A percentile compares a stretch with the other conserved stretches of the same genome.
These are phyloP conservation scores for Solanum etuberosum DNA, from an alignment of 257 asterid genomes.

Conservation along the genomic window DNA sequence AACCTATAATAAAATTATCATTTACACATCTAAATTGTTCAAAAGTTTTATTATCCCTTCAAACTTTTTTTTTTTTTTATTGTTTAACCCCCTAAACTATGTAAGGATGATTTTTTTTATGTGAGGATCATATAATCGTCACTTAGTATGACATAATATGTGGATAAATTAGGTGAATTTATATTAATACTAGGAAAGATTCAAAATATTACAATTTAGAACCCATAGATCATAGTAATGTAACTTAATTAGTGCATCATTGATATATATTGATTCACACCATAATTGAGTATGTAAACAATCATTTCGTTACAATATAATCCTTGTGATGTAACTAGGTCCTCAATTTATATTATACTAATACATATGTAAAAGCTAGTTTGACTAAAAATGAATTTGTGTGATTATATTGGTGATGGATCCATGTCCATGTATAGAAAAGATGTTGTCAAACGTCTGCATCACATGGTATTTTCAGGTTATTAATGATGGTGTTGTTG, in stretches of 20 bases:
- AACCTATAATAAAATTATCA: background rate
- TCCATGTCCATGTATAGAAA: background rate
- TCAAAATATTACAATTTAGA: background rate
- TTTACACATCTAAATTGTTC: background rate
- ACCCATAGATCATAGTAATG: background rate
- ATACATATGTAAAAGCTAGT: background rate
- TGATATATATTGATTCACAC: background rate
- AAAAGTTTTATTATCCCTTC: background rate
- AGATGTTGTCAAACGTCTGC: background rate
- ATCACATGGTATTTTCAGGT: background rate
- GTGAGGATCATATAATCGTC: background rate
- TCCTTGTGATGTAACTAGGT: background rate
- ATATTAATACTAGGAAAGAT: background rate
- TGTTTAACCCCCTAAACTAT: background rate
- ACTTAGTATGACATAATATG: background rate
- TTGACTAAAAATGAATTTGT: background rate
- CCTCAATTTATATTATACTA: background rate
- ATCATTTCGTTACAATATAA: background rate
- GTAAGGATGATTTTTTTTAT: background rate
- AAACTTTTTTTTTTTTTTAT: background rate
- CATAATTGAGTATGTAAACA: background rate
- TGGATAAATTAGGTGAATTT: background rate
- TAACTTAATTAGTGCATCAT: background rate
- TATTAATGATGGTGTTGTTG: conserved; percentile 6
- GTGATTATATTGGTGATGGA: background rate